Conservation (phyloP, 1,139 yeast genomes). For the Spathaspora sp. region DNA sequence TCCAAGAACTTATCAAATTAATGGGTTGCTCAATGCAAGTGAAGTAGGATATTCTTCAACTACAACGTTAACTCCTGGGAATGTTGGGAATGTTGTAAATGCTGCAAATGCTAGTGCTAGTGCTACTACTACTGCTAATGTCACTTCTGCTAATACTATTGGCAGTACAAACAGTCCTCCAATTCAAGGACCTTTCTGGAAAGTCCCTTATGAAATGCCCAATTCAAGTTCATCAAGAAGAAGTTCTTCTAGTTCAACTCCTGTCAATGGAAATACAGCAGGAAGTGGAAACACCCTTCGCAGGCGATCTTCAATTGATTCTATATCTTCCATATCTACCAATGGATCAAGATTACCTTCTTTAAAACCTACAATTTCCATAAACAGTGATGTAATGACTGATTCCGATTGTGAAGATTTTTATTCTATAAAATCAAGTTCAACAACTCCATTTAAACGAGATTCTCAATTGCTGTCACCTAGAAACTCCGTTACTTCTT, state of each 20-base stretch:
- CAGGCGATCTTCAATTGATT: constrained; percentile 15
- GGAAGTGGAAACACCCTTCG: constrained; percentile 5
- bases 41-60: not conserved
- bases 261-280: constrained; percentile 3
- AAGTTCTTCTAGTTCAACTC: constrained; percentile 24
- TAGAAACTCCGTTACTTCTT: constrained; percentile 43
- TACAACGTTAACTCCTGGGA: not conserved
- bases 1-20: constrained; percentile 17
- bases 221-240: constrained; percentile 24
- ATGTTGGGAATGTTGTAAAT: not conserved
- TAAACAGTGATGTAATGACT: constrained; percentile 23
- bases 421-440: constrained; percentile 29
- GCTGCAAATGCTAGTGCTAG: not conserved
- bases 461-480: constrained; percentile 39
- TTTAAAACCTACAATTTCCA: constrained; percentile 27
- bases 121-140: not conserved
- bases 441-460: constrained; percentile 26
- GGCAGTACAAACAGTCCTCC: constrained; percentile 29
- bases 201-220: constrained; percentile 53
- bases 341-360: constrained; percentile 32
- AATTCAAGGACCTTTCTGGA: constrained; percentile 51
- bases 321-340: constrained; percentile 26
- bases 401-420: constrained; percentile 43
- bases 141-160: not conserved
- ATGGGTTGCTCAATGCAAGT: constrained; percentile 15